These are phyloP conservation scores for Xanthoconium stramineum DNA, from an alignment of 768 basidiomycete species.

Conservation along the genomic window DNA sequence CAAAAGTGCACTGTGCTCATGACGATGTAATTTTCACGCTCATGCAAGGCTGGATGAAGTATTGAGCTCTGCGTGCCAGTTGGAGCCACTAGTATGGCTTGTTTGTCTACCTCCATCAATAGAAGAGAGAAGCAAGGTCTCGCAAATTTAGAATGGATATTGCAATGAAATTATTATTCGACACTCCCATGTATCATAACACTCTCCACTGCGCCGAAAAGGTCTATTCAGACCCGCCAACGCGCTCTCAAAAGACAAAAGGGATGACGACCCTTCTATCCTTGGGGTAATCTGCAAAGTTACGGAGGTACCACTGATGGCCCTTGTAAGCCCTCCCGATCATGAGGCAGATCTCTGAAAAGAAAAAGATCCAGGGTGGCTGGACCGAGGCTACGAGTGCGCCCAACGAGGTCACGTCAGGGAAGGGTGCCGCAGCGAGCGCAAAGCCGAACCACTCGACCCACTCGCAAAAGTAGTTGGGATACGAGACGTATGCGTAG, in stretches of 20 bases:
- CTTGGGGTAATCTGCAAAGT: constrained; percentile 79
- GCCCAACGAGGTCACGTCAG: constrained; percentile 32
- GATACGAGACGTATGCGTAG: constrained; percentile 79
- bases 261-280: constrained; percentile 81
- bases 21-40: no score
- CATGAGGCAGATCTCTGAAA: constrained; percentile 75
- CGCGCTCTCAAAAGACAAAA: constrained; percentile 51
- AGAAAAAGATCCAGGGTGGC: constrained; percentile 80
- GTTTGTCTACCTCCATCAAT: no score
- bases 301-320: constrained; percentile 80
- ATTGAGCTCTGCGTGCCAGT: no score
- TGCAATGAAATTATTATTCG: no score
- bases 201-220: not conserved
- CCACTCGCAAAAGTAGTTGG: constrained; percentile 96
- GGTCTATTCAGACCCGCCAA: not conserved
- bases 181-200: no score
- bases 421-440: constrained; percentile 62
- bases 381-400: constrained; percentile 42
- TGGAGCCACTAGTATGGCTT: no score
- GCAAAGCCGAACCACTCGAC: constrained; percentile 90
- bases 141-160: no score
- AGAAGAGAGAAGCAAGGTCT: no score
- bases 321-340: constrained; percentile 76
- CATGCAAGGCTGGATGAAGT: no score
- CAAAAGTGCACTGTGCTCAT: no score